Evolutionary conservation across 2,329 filamentous ascomycete species (phyloP), one percentile per base, ranked within the genome.

Genomic region (Aspergillus fumigatiaffinis): DNA sequence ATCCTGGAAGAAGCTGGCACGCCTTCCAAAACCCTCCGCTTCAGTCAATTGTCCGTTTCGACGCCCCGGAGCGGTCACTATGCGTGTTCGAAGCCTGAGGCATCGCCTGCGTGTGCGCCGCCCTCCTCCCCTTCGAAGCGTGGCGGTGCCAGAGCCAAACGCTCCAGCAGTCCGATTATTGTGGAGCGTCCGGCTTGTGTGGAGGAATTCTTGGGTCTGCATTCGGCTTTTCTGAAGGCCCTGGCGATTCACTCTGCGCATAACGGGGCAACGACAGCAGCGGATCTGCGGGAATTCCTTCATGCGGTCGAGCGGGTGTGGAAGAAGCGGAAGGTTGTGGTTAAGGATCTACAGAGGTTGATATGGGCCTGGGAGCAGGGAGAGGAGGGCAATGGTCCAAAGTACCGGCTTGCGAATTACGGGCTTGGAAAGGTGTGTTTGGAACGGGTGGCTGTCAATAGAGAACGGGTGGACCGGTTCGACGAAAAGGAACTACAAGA

Each of bases 241-340:
- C 76, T 91, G 25, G 82, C 84, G 0, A 75, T 92, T 9, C 87
- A 91, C 66, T 82, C 85, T 59, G 87, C 87, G 1, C 88, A 92
- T 73, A 85, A 88, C 70, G 86, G 87, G 58, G 76, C 77, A 29
- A 77, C 80, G 50, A 79, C 83, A 0, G 86, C 89, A 0, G 83
- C 86, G 25, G 87, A 91, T 65, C 71, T 91, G 48, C 78, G 80
- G 38, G 76, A 80, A 29, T 78, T 92, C 38, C 80, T 83, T 35
- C 84, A 84, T 9, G 81, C 85, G 56, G 79, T 90, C 44, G 84
- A 87, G 12, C 82, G 85, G 61, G 78, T 87, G 41, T 92, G 89
- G 89, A 87, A 88, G 58, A 91, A 89, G 75, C 82, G 88, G 32
- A 80, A 80, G 56, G 87, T 91, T 17, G 82, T 80, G 0, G 74